Conservation (phyloP, 106 monocot species). For the Dendrobium catenatum region DNA sequence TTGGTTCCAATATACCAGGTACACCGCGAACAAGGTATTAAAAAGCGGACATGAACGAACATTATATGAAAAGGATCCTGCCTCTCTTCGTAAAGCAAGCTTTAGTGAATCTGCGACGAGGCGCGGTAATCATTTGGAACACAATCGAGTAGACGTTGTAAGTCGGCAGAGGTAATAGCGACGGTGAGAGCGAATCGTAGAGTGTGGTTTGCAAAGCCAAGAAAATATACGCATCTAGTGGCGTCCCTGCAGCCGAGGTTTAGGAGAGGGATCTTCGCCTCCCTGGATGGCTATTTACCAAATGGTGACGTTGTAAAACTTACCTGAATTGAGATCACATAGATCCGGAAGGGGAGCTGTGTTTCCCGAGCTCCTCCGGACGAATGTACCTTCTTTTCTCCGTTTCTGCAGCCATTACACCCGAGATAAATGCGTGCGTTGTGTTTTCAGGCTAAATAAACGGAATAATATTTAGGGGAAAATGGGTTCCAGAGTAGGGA, state of each 20-base stretch:
- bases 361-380: slow-evolving; percentile 33
- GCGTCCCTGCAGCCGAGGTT: slow-evolving; percentile 65
- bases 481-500: not conserved
- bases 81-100: too few relatives aligned
- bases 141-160: too few relatives aligned
- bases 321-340: slow-evolving; percentile 65
- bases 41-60: too few relatives aligned
- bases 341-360: slow-evolving; percentile 37
- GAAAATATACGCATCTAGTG: slow-evolving; percentile 45
- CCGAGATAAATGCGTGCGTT: too few relatives aligned
- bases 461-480: not conserved
- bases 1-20: too few relatives aligned
- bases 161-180: too few relatives aligned
- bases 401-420: not conserved
- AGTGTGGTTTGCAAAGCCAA: too few relatives aligned
- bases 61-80: too few relatives aligned
- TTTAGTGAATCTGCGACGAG: too few relatives aligned
- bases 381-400: slow-evolving; percentile 25
- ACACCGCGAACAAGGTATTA: too few relatives aligned
- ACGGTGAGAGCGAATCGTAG: too few relatives aligned
- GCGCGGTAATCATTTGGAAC: too few relatives aligned
- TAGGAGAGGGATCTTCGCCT: slow-evolving; percentile 48
- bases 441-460: not conserved
- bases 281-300: slow-evolving; percentile 50
- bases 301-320: slow-evolving; percentile 66